phyloP scores from a whole-genome alignment of 192 early-diverging fungal genomes.

The Globomyces pollinis-pini region DNA sequence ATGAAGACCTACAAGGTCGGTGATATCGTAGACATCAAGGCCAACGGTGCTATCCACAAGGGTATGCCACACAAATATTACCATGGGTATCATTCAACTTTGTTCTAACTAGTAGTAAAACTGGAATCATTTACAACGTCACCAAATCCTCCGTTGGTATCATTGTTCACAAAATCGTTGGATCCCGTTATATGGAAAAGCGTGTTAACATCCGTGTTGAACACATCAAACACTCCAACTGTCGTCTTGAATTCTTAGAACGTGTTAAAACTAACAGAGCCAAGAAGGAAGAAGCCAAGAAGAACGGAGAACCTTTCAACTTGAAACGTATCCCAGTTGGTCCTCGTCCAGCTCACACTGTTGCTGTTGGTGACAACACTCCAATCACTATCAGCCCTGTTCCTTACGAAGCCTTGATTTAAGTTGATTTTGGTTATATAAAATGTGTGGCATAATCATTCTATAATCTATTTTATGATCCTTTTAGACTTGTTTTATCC shows the following conservation, averaged over 20 bases:
- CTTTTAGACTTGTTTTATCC: too few relatives aligned
- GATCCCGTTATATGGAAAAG: slow-evolving; percentile 98
- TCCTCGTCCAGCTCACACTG: slow-evolving; percentile 81
- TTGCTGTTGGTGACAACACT: slow-evolving; percentile 80
- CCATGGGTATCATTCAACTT: slow-evolving; percentile 64
- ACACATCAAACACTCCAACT: slow-evolving; percentile 99
- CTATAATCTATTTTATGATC: too few relatives aligned
- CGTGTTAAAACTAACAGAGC: slow-evolving; percentile 94
- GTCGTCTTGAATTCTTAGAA: slow-evolving; percentile 93
- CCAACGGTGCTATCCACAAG: slow-evolving; percentile 97
- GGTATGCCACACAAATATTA: slow-evolving; percentile 99
- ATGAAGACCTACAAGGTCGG: slow-evolving; percentile 98
- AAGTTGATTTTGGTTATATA: slow-evolving; percentile 23
- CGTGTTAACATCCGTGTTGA: slow-evolving; percentile 96
- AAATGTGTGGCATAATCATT: too few relatives aligned
- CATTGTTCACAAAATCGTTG: slow-evolving; percentile 96
- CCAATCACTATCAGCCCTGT: slow-evolving; percentile 92
- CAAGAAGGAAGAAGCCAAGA: slow-evolving; percentile 75
- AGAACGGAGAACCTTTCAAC: slow-evolving; percentile 64
- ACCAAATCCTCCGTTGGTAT: slow-evolving; percentile 98
- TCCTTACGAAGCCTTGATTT: slow-evolving; percentile 82
- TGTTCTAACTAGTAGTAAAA: slow-evolving; percentile 64
- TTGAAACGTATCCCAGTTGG: slow-evolving; percentile 86
- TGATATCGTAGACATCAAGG: slow-evolving; percentile 99
- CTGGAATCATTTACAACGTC: slow-evolving; percentile 99